A percentile compares a stretch with the other conserved stretches of the same genome.
These are phyloP conservation scores for Cyclotella kingstonii DNA, from an alignment of 108 stramenopile genomes.

Conservation along the genomic window DNA sequence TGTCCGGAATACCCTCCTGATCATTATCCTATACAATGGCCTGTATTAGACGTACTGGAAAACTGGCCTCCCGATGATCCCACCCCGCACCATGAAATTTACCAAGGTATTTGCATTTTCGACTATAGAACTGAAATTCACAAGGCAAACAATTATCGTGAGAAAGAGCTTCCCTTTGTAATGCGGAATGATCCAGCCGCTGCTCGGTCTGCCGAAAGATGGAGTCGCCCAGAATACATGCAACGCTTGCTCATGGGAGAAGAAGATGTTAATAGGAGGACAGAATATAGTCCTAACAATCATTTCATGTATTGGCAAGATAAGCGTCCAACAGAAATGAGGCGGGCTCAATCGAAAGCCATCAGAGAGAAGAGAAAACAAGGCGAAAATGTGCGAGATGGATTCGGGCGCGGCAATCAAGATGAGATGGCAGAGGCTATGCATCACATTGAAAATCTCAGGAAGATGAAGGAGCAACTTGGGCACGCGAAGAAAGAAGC, in stretches of 20 bases:
- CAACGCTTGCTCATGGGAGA: constrained; percentile 56
- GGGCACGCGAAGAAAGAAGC: constrained; percentile 16
- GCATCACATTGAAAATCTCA: constrained; percentile 18
- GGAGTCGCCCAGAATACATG: constrained; percentile 85
- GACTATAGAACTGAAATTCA: constrained; percentile 78
- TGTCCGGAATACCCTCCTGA: constrained; percentile 74
- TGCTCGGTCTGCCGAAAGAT: constrained; percentile 73
- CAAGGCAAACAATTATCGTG: constrained; percentile 84
- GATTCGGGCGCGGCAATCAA: constrained; percentile 41
- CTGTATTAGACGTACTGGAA: constrained; percentile 62
- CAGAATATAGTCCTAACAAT: constrained; percentile 83
- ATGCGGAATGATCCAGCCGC: constrained; percentile 91
- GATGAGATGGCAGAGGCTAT: constrained; percentile 31
- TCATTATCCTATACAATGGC: constrained; percentile 81
- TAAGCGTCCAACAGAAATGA: constrained; percentile 30
- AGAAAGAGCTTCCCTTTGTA: constrained; percentile 94
- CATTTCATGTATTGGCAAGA: constrained; percentile 96
- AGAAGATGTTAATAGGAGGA: constrained; percentile 58
- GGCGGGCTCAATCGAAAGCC: constrained; percentile 17
- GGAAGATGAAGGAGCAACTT: constrained; percentile 9
- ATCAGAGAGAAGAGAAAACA: constrained; percentile 11
- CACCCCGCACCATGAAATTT: constrained; percentile 38
- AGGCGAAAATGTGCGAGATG: constrained; percentile 33
- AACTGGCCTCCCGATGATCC: constrained; percentile 73
- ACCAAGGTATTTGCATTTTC: constrained; percentile 82